phyloP scores from a whole-genome alignment of 345 rosid species.

The Populus pruinosa region DNA sequence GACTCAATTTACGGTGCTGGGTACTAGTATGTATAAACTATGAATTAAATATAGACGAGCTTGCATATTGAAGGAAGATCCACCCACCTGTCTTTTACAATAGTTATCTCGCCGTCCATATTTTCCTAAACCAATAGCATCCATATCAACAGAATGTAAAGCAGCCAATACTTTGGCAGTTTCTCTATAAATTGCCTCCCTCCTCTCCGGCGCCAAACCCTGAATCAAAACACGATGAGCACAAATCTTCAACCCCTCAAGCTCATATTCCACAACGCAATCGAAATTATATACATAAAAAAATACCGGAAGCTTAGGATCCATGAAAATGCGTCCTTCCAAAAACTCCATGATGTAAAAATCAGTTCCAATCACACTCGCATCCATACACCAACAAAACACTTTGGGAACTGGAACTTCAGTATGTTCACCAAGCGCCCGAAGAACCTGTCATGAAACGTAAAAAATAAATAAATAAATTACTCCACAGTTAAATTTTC shows the following conservation, averaged over 20 bases:
- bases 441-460: conserved; percentile 51
- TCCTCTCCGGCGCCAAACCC: conserved; percentile 64
- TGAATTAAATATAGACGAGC: background rate
- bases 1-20: background rate
- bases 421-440: conserved; percentile 70
- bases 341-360: conserved; percentile 96
- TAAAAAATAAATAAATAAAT: background rate
- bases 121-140: conserved; percentile 69
- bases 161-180: conserved; percentile 74
- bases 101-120: conserved; percentile 79
- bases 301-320: conserved; percentile 62
- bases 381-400: conserved; percentile 70
- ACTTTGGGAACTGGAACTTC: conserved; percentile 86
- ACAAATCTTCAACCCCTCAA: background rate
- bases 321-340: conserved; percentile 85
- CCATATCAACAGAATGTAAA: conserved; percentile 70
- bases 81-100: conserved; percentile 76
- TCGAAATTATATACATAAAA: too few species aligned
- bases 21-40: background rate
- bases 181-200: conserved; percentile 63
- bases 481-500: too few species aligned
- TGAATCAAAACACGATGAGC: conserved; percentile 18
- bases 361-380: conserved; percentile 67
- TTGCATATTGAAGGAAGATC: background rate
- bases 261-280: background rate